phyloP scores from a whole-genome alignment of 148 eudicot genomes.

The Camellia granthamiana region DNA sequence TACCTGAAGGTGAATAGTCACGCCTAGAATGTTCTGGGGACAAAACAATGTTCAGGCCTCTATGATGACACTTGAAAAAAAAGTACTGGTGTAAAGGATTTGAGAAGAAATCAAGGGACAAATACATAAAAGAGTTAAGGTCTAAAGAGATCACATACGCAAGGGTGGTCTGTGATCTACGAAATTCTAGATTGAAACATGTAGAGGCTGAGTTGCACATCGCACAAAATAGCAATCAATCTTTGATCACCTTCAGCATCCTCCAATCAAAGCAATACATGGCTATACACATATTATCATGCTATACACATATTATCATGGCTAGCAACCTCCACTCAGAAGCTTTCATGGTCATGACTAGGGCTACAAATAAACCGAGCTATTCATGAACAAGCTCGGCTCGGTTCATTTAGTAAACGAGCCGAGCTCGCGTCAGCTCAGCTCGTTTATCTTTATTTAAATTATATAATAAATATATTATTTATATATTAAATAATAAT shows the following conservation, averaged over 20 bases:
- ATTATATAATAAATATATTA: too few species aligned
- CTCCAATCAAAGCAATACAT: background rate
- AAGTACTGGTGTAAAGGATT: background rate
- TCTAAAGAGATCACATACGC: background rate
- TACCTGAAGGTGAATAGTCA: background rate
- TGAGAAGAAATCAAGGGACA: background rate
- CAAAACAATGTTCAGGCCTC: background rate
- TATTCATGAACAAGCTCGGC: too few species aligned
- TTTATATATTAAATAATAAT: too few species aligned
- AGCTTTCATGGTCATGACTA: background rate
- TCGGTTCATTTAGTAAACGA: too few species aligned
- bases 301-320: background rate
- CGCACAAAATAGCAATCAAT: background rate
- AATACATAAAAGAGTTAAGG: background rate
- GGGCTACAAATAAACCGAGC: too few species aligned
- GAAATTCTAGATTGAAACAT: background rate
- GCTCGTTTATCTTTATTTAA: too few species aligned
- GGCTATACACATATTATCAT: background rate
- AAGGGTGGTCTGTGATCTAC: background rate
- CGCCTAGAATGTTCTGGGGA: background rate
- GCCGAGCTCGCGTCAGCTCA: too few species aligned
- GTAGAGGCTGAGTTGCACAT: background rate
- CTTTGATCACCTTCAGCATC: background rate
- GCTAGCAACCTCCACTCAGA: background rate
- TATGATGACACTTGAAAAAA: background rate